Evolutionary conservation across 768 basidiomycete species (phyloP).

Genomic region (Mycena capillaripes): DNA sequence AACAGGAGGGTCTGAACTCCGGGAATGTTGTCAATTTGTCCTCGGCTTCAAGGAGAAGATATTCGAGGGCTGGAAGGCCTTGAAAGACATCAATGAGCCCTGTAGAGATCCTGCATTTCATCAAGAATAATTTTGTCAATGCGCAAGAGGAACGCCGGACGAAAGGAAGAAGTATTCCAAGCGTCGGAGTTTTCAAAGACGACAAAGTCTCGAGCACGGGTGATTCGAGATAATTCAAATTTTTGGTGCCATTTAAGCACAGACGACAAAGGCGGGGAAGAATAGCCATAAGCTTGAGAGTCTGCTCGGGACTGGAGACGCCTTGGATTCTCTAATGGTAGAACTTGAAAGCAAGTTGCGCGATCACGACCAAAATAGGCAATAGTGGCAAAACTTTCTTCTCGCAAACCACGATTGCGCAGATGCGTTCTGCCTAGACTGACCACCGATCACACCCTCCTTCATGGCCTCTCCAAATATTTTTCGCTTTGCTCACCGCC

Average conservation of each 20-base stretch:
- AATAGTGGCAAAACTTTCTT: no score
- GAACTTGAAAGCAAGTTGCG: no score
- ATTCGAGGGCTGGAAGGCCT: neutral
- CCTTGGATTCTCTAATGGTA: no score
- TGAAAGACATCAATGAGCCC: neutral
- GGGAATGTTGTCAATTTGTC: no score
- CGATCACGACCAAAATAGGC: no score
- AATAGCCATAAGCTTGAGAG: no score
- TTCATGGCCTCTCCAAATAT: no score
- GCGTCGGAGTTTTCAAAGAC: neutral
- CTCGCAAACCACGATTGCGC: no score
- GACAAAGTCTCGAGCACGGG: neutral
- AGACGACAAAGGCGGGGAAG: neutral
- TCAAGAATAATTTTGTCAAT: neutral
- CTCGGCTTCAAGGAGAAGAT: neutral
- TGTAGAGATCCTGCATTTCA: neutral
- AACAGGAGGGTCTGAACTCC: neutral
- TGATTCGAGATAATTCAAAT: neutral
- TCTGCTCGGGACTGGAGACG: no score
- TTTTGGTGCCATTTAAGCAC: neutral
- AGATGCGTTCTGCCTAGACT: no score
- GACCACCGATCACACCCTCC: no score
- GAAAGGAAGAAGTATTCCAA: neutral
- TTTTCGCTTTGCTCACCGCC: no score
- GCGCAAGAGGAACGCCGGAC: neutral